These are phyloP conservation scores for Tinospora cordifolia DNA, from an alignment of 164 flowering plant species.

Conservation along the genomic window DNA sequence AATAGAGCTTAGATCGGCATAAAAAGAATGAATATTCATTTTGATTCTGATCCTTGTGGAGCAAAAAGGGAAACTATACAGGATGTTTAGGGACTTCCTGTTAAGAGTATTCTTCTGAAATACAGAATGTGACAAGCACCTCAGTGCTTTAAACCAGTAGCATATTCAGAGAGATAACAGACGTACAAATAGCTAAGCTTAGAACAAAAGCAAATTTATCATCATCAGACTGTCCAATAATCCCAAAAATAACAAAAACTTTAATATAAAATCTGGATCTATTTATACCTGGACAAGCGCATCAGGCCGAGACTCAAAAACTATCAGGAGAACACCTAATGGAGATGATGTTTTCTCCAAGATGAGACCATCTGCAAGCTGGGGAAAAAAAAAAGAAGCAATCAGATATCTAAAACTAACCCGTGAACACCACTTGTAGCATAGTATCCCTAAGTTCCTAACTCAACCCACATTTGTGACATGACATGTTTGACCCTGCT, in stretches of 20 bases:
- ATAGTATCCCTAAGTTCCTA: no score
- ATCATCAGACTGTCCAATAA: not conserved
- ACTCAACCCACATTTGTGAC: not conserved
- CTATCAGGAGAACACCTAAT: constrained; percentile 87
- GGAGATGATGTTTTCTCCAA: constrained; percentile 88
- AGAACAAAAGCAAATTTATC: no score
- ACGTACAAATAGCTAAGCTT: no score
- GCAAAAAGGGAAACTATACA: no score
- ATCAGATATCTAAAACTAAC: constrained; percentile 16
- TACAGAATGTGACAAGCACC: no score
- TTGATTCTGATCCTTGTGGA: no score
- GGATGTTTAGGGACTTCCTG: no score
- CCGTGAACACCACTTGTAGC: not conserved
- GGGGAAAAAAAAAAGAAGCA: constrained; percentile 20
- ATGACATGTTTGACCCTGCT: not conserved
- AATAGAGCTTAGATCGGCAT: no score
- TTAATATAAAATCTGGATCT: not conserved
- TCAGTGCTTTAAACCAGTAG: no score
- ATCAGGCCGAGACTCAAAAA: constrained; percentile 99
- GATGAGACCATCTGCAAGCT: constrained; percentile 89
- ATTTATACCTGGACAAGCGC: constrained; percentile 86
- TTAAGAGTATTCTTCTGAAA: no score
- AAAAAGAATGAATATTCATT: no score
- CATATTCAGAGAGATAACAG: no score
- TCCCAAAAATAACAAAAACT: not conserved